Evolutionary conservation across 192 early-diverging fungal genomes (phyloP), one percentile per base, ranked within the genome.

Genomic region (Backusella morwellensis): DNA sequence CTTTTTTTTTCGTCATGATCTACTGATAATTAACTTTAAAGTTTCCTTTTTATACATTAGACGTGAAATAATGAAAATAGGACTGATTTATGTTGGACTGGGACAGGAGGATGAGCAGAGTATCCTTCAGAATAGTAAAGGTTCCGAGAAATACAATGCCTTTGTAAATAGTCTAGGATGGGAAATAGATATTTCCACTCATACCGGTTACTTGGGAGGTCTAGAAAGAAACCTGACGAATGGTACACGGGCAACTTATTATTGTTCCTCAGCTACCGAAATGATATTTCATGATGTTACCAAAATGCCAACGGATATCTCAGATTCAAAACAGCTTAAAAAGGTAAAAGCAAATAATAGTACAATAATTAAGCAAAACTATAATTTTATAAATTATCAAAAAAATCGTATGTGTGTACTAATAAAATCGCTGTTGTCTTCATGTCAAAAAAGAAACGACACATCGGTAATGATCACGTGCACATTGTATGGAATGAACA

Each of bases 401-500:
- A 50, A 50, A 50, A 21, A 50, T 50, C 19, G 47, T 50, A 50
- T 50, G 6, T 7, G 19, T 50, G 19, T 29, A 68, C 15, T 34
- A 32, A 41, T 32, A 14, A 17, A 32, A 29, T 42, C 52, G 21
- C 19, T 21, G 6, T 34, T 35, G 32, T 35, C 32, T 34, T 38
- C 23, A 36, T 23, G 11, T 6, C 17, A 26, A 26, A 42, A 41
- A 44, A 95, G 94, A 99, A 99, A 91, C 92, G 98, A 6, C 98
- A 99, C 75, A 94, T 99, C 81, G 98, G 98, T 32, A 99, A 99
- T 78, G 97, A 99, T 78, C 97, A 98, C 78, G 95, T 99, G 7
- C 98, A 99, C 75, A 96, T 99, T 68, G 88, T 99, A 11, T 99
- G 96, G 96, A 98, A 97, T 80, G 98, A 99, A 78, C 94, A 97